These are phyloP conservation scores for Pythium vanterpoolii DNA, from an alignment of 352 stramenopile species.

Conservation along the genomic window DNA sequence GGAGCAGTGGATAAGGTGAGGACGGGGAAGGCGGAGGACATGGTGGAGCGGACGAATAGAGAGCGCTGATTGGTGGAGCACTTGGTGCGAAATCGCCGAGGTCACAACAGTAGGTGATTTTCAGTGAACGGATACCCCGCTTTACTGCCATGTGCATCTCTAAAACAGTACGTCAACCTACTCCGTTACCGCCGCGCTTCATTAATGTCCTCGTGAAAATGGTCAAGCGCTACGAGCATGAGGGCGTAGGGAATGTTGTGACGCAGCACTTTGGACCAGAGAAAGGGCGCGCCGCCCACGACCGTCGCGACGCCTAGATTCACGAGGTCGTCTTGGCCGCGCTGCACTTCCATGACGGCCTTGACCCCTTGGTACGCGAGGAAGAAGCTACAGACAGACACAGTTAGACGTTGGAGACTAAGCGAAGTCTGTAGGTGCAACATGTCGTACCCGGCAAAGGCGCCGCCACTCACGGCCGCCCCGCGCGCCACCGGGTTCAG, in stretches of 20 bases:
- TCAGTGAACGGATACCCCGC: neutral
- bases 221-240: constrained; percentile 74
- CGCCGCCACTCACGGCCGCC: constrained; percentile 51
- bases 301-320: constrained; percentile 56
- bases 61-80: constrained; percentile 15
- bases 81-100: neutral
- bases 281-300: constrained; percentile 49
- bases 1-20: neutral
- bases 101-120: neutral
- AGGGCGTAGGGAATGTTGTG: constrained; percentile 74
- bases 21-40: too few relatives aligned
- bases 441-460: constrained; percentile 54
- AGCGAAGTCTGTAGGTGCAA: too few relatives aligned
- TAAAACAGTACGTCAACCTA: constrained; percentile 10
- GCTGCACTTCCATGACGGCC: constrained; percentile 60
- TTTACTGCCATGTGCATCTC: neutral
- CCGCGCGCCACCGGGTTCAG: constrained; percentile 44
- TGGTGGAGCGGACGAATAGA: neutral
- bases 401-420: neutral
- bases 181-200: constrained; percentile 32
- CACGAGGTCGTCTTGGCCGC: constrained; percentile 50
- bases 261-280: constrained; percentile 58
- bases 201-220: constrained; percentile 81
- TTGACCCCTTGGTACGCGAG: constrained; percentile 73
- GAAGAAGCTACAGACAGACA: constrained; percentile 54